Evolutionary conservation across 2,329 filamentous ascomycete genomes (phyloP).

Genomic region (Ceratocystiopsis sp.): DNA sequence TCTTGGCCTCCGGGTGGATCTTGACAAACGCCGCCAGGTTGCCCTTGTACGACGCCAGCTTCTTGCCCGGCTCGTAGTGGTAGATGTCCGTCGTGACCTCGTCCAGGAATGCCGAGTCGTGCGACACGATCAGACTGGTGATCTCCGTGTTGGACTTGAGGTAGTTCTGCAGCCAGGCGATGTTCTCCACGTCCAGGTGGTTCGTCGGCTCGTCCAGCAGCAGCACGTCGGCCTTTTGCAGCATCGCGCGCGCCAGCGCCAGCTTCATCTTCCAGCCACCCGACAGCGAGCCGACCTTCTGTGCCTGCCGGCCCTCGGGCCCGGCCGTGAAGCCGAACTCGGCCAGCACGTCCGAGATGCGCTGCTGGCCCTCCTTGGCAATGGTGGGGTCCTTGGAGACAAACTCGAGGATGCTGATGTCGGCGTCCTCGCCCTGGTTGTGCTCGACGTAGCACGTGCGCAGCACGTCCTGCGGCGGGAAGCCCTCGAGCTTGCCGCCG

Average conservation of each 20-base stretch:
- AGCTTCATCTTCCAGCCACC: conserved; percentile 99
- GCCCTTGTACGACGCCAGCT: conserved; percentile 71
- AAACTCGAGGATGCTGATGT: conserved; percentile 89
- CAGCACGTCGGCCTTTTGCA: conserved; percentile 90
- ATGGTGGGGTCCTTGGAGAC: conserved; percentile 80
- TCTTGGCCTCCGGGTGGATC: conserved; percentile 84
- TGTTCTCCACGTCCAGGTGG: conserved; percentile 90
- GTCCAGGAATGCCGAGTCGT: conserved; percentile 95
- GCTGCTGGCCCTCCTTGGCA: conserved; percentile 57
- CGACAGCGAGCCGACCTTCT: conserved; percentile 85
- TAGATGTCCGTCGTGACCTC: conserved; percentile 98
- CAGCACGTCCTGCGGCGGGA: conserved; percentile 80
- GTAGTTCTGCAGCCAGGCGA: conserved; percentile 91
- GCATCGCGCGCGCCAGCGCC: conserved; percentile 86
- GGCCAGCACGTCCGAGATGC: conserved; percentile 66
- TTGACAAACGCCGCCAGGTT: conserved; percentile 75
- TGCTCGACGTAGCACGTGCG: conserved; percentile 97
- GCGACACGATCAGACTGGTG: conserved; percentile 91
- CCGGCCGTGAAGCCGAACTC: conserved; percentile 91
- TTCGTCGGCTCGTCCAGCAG: conserved; percentile 98
- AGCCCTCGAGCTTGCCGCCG: conserved; percentile 89
- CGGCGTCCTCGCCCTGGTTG: conserved; percentile 95
- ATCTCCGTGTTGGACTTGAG: conserved; percentile 92
- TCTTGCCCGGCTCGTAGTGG: conserved; percentile 93
- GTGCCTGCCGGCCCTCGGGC: conserved; percentile 71